Percentiles rank a stretch among this genome's conserved stretches.
Evolutionary conservation across 1,284 basidiomycete genomes (phyloP).

Genomic region (Apiotrichum domesticum): DNA sequence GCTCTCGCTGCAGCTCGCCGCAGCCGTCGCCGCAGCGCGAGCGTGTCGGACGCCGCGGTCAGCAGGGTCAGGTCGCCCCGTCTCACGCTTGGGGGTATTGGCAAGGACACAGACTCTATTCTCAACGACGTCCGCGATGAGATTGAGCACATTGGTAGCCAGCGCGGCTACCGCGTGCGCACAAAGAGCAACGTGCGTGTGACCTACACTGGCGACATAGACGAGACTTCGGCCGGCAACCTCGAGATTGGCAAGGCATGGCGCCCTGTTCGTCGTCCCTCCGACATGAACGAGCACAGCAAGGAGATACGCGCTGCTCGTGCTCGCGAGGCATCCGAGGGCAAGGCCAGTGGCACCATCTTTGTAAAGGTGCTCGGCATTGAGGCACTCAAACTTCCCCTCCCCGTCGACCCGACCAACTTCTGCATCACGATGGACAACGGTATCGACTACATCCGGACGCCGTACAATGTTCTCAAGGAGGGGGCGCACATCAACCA

Average conservation of each 20-base stretch:
- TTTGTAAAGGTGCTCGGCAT: slow-evolving; percentile 90
- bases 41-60: slow-evolving; percentile 32
- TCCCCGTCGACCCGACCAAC: slow-evolving; percentile 65
- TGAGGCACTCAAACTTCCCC: slow-evolving; percentile 62
- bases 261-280: slow-evolving; percentile 77
- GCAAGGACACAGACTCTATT: slow-evolving; percentile 34
- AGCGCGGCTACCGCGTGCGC: slow-evolving; percentile 59
- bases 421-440: slow-evolving; percentile 92
- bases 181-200: slow-evolving; percentile 67
- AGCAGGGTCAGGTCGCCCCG: slow-evolving; percentile 23
- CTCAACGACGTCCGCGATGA: slow-evolving; percentile 42
- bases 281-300: slow-evolving; percentile 93
- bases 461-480: slow-evolving; percentile 65
- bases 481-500: slow-evolving; percentile 70
- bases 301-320: slow-evolving; percentile 77
- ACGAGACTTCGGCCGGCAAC: slow-evolving; percentile 64
- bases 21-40: slow-evolving; percentile 37
- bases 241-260: slow-evolving; percentile 77
- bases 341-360: slow-evolving; percentile 80
- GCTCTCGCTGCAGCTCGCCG: slow-evolving; percentile 15
- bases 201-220: slow-evolving; percentile 60
- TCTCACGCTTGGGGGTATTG: slow-evolving; percentile 36
- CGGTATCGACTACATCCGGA: slow-evolving; percentile 92
- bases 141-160: slow-evolving; percentile 32
- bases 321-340: slow-evolving; percentile 61